Evolutionary conservation across 1,139 yeast species (phyloP), one percentile per base, ranked within the genome.

Genomic region (Lodderomyces beijingensis): DNA sequence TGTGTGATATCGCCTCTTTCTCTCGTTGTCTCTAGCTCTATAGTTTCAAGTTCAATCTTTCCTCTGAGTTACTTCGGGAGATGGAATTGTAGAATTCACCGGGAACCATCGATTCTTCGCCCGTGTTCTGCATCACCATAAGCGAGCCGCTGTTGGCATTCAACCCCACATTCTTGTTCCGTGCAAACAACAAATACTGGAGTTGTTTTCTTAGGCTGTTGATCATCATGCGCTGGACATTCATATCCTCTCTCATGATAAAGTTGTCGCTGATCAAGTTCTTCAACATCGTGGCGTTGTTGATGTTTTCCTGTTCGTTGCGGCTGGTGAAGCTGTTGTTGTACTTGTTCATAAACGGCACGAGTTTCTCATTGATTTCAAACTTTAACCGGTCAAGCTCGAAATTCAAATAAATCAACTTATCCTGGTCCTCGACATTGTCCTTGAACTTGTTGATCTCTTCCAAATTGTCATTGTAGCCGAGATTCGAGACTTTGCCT

Each of bases 401-500:
- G 40, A 57, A 65, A 34, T 52, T 57, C 33, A 66, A 49, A 35
- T 59, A 55, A 2, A 62, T 39, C 33, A 66, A 40, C 33, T 58
- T 60, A 37, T 61, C 67, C 34, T 59, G 62, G 20, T 47, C 48
- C 17, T 43, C 50, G 8, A 23, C 14, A 17, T 41, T 40, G 16
- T 44, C 45, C 28, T 49, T 50, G 31, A 50, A 54, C 36, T 48
- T 53, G 37, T 52, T 52, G 28, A 71, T 63, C 40, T 71, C 77
- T 46, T 71, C 77, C 11, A 70, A 45, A 2, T 65, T 62, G 34
- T 70, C 67, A 33, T 62, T 58, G 43, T 69, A 71, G 0, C 79
- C 79, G 15, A 73, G 49, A 43, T 74, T 74, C 5, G 77, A 67
- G 20, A 74, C 52, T 42, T 65, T 71, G 1, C 79, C 79, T 40